Conservation (phyloP, 2,329 filamentous ascomycete species). For the Xylaria hypoxylon region DNA sequence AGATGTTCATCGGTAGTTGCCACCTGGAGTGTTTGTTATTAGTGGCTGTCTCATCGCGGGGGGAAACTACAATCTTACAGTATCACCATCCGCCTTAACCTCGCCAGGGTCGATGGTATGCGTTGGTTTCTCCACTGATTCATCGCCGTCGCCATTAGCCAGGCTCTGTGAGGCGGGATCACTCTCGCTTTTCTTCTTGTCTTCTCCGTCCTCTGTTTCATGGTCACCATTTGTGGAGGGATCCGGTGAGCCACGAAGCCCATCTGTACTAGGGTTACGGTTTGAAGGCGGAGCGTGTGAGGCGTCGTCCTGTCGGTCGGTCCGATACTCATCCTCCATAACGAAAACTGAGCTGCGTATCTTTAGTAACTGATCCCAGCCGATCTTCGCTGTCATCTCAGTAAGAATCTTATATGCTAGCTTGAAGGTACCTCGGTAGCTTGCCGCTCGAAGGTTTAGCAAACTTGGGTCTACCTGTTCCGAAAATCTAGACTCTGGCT, state of each 20-base stretch:
- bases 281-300: slow-evolving; percentile 61
- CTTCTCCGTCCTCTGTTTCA: slow-evolving; percentile 52
- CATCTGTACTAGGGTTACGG: slow-evolving; percentile 83
- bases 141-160: slow-evolving; percentile 55
- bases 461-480: slow-evolving; percentile 91
- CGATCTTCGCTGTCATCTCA: slow-evolving; percentile 95
- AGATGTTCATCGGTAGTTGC: slow-evolving; percentile 77
- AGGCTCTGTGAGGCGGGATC: slow-evolving; percentile 52
- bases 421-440: slow-evolving; percentile 94
- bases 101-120: slow-evolving; percentile 82
- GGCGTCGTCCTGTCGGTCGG: slow-evolving; percentile 77
- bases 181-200: slow-evolving; percentile 50
- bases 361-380: slow-evolving; percentile 95
- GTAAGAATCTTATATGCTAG: slow-evolving; percentile 95
- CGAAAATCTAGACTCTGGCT: slow-evolving; percentile 80
- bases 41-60: slow-evolving; percentile 30
- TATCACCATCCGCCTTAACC: slow-evolving; percentile 73
- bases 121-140: slow-evolving; percentile 77
- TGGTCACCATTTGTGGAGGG: slow-evolving; percentile 62
- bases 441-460: slow-evolving; percentile 84
- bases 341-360: slow-evolving; percentile 98
- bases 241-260: slow-evolving; percentile 77
- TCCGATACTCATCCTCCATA: slow-evolving; percentile 98
- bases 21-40: slow-evolving; percentile 56
- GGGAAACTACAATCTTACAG: slow-evolving; percentile 27